Evolutionary conservation across 169 alveolate genomes (phyloP).

Genomic region (Cryptosporidium canis): DNA sequence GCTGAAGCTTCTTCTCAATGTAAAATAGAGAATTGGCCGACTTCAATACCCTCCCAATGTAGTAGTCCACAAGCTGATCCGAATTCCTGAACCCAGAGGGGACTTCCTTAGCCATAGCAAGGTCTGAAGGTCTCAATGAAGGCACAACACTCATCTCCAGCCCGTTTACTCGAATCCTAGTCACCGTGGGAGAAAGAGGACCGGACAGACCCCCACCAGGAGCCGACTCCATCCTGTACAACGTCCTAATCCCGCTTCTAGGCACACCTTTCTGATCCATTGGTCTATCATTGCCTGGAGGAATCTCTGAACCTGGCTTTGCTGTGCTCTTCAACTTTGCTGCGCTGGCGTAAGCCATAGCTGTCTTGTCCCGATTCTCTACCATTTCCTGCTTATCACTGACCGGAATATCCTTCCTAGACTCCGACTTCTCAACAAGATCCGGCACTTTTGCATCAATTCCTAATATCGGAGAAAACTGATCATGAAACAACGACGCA

Average conservation of each 20-base stretch:
- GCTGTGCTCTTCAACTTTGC: background rate
- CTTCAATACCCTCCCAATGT: slow-evolving; percentile 22
- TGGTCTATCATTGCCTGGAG: background rate
- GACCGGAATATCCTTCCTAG: background rate
- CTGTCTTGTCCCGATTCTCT: background rate
- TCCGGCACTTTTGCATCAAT: background rate
- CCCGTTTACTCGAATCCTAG: slow-evolving; percentile 11
- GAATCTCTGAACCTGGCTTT: too few relatives aligned
- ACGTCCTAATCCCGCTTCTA: background rate
- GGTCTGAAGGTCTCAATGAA: background rate
- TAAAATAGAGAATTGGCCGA: slow-evolving; percentile 40
- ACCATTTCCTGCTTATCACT: background rate
- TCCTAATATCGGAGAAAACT: slow-evolving; percentile 1
- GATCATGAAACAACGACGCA: slow-evolving; percentile 20
- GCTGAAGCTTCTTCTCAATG: slow-evolving; percentile 57
- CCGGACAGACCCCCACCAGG: background rate
- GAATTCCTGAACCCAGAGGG: slow-evolving; percentile 27
- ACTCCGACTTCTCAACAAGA: background rate
- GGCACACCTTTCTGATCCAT: background rate
- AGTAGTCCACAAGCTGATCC: slow-evolving; percentile 43
- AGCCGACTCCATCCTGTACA: background rate
- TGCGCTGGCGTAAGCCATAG: background rate
- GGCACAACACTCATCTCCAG: slow-evolving; percentile 19
- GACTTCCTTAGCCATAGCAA: background rate
- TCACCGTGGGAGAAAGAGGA: background rate